Conservation (phyloP, 805 yeast species). For the Candida takata region DNA sequence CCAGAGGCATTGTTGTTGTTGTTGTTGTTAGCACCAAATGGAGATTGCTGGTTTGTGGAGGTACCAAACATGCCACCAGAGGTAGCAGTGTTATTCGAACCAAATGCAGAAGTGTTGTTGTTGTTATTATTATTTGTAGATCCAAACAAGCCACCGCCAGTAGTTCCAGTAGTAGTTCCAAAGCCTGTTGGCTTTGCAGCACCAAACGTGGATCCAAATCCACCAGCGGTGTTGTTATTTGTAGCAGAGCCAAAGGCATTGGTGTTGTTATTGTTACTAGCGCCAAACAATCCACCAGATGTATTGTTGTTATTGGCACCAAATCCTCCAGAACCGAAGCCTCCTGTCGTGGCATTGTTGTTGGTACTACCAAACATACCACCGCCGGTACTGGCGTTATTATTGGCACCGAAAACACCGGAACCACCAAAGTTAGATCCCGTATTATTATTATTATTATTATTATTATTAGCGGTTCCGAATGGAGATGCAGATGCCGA, state of each 20-base stretch:
- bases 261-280: conserved; percentile 16
- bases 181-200: conserved; percentile 23
- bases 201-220: conserved; percentile 19
- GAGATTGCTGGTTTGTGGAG: conserved; percentile 3
- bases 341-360: conserved; percentile 12
- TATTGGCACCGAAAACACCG: conserved; percentile 29
- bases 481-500: conserved; percentile 26
- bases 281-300: conserved; percentile 7
- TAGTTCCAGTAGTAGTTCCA: conserved; percentile 17
- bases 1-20: conserved; percentile 2
- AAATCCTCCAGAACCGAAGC: conserved; percentile 19
- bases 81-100: conserved; percentile 16
- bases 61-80: conserved; percentile 6
- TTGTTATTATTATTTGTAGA: conserved; percentile 9
- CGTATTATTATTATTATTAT: conserved; percentile 20
- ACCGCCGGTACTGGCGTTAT: conserved; percentile 12
- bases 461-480: conserved; percentile 27
- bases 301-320: conserved; percentile 5
- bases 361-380: conserved; percentile 19
- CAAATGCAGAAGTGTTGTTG: conserved; percentile 25
- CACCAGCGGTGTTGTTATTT: conserved; percentile 17
- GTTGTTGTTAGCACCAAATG: conserved; percentile 8
- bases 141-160: conserved; percentile 42
- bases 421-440: conserved; percentile 12
- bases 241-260: conserved; percentile 23